Evolutionary conservation across 169 alveolate species (phyloP), one percentile per base, ranked within the genome.

Genomic region (Perkinsus chesapeaki): DNA sequence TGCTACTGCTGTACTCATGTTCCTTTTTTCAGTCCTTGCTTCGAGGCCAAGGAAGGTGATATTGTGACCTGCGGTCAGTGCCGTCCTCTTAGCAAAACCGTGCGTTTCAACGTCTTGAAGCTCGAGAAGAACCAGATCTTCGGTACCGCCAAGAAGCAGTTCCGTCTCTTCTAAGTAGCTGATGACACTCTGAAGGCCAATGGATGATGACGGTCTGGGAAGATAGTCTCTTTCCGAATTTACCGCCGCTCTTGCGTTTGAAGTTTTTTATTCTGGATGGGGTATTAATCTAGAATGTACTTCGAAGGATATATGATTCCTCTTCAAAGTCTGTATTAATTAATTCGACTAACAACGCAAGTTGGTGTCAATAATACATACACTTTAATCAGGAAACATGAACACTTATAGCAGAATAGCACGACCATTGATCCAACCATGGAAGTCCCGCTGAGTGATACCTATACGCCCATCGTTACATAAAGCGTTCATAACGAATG

Each of bases 31-130:
- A 60, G 82, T 60, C 82, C 82, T 34, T 60, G 82, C 31, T 48
- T 82, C 73, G 92, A 92, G 39, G 92, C 95, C 73, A 93, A 93
- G 48, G 96, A 95, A 94, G 96, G 97, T 91, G 97, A 96, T 93
- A 96, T 97, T 91, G 97, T 96, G 43, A 97, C 97, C 92, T 95
- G 96, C 72, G 96, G 96, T 48, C 96, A 96, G 95, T 94, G 93
- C 97, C 98, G 99, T 94, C 99, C 99, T 39, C 97, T 99, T 92
- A 98, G 99, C 60, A 99, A 99, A 98, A 99, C 99, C 43, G 99
- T 99, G 82, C 97, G 99, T 96, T 99, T 99, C 98, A 99, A 99
- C 97, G 99, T 99, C 91, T 96, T 99, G 95, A 98, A 99, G 97
- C 99, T 99, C 91, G 99, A 98, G 96, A 98, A 98, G 97, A 98